Evolutionary conservation across 23 red algal species (phyloP).

Genomic region (Gracilaria caudata): DNA sequence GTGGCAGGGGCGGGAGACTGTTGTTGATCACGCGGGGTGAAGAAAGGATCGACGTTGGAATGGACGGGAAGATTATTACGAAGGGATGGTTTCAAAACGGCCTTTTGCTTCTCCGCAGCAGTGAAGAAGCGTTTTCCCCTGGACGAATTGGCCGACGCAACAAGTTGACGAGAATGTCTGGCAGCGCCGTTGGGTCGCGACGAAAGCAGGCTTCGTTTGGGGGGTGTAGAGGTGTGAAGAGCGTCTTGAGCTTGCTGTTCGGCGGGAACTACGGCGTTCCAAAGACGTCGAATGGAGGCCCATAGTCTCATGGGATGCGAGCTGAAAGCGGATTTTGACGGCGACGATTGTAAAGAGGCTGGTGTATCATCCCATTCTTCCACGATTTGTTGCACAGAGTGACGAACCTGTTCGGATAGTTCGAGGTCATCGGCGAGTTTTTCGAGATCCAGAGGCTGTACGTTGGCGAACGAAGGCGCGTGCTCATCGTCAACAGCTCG

Average conservation of each 20-base stretch:
- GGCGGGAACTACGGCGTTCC: slow-evolving; percentile 16
- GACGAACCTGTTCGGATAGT: slow-evolving; percentile 32
- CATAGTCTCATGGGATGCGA: slow-evolving; percentile 16
- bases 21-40: background rate
- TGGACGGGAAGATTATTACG: background rate
- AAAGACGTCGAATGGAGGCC: slow-evolving; percentile 32
- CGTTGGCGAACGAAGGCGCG: slow-evolving; percentile 20
- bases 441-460: slow-evolving; percentile 51
- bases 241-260: background rate
- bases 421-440: slow-evolving; percentile 41
- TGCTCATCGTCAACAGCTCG: background rate
- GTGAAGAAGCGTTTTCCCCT: background rate
- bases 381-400: slow-evolving; percentile 25
- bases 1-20: no score
- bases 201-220: background rate
- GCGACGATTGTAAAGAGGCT: background rate
- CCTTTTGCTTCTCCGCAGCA: background rate
- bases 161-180: no score
- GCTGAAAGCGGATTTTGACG: background rate
- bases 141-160: background rate
- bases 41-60: background rate
- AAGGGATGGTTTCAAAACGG: background rate
- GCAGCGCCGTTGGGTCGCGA: background rate
- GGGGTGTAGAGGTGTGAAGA: no score
- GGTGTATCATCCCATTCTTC: slow-evolving; percentile 38